Evolutionary conservation across 2,329 filamentous ascomycete species (phyloP).

Genomic region (Hymenoscyphus occultus): DNA sequence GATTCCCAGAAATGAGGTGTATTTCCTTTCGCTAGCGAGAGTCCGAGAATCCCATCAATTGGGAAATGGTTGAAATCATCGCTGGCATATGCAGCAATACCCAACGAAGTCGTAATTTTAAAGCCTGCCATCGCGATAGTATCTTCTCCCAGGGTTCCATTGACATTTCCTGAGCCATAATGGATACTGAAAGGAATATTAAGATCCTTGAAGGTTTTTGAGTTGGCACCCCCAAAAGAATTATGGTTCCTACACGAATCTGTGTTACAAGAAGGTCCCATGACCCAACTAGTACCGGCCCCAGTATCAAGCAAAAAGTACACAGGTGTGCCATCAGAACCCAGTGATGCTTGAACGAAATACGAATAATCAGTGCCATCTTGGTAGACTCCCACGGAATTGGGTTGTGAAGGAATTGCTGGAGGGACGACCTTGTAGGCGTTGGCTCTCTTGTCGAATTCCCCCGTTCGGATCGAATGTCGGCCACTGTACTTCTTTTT

Average conservation of each 20-base stretch:
- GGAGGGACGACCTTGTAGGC: slow-evolving; percentile 27
- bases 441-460: slow-evolving; percentile 27
- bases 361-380: slow-evolving; percentile 66
- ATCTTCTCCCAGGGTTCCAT: slow-evolving; percentile 64
- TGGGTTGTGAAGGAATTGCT: slow-evolving; percentile 42
- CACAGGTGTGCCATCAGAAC: slow-evolving; percentile 51
- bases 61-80: slow-evolving; percentile 73
- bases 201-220: slow-evolving; percentile 56
- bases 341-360: slow-evolving; percentile 56
- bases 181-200: slow-evolving; percentile 59
- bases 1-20: slow-evolving; percentile 65
- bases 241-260: slow-evolving; percentile 67
- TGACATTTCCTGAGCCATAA: slow-evolving; percentile 76
- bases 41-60: slow-evolving; percentile 83
- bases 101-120: slow-evolving; percentile 64
- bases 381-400: slow-evolving; percentile 57
- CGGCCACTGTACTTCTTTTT: slow-evolving; percentile 28
- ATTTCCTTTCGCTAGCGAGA: slow-evolving; percentile 59
- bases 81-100: slow-evolving; percentile 68
- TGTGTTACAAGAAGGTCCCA: slow-evolving; percentile 65
- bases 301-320: slow-evolving; percentile 66
- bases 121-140: slow-evolving; percentile 64
- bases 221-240: slow-evolving; percentile 64
- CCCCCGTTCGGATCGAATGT: slow-evolving; percentile 13
- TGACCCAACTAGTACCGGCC: slow-evolving; percentile 78